A percentile compares a stretch with the other conserved stretches of the same genome.
These are phyloP conservation scores for Beauveria australis DNA, from an alignment of 2,329 filamentous ascomycete species.

Conservation along the genomic window DNA sequence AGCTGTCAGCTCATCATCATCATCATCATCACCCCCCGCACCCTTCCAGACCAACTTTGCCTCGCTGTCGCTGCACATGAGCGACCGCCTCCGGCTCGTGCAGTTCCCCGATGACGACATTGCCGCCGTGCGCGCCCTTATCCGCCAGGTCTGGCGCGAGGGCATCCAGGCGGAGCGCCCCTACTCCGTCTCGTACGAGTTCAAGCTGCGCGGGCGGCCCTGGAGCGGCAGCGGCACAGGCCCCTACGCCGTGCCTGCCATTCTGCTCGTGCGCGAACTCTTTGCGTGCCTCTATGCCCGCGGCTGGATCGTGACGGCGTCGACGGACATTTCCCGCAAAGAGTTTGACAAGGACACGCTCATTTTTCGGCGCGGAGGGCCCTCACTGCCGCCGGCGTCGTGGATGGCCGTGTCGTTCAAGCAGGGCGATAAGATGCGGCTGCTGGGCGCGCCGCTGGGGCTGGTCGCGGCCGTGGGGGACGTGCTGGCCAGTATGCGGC, in stretches of 20 bases:
- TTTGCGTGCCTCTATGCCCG: slow-evolving; percentile 5
- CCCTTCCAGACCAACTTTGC: slow-evolving; percentile 7
- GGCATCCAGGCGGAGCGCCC: slow-evolving; percentile 6
- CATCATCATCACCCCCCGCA: neutral
- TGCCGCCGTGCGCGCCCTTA: neutral
- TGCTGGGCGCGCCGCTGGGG: slow-evolving; percentile 6
- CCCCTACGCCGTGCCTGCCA: slow-evolving; percentile 2
- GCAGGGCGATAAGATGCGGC: slow-evolving; percentile 6
- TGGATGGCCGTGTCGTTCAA: slow-evolving; percentile 9
- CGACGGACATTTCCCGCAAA: slow-evolving; percentile 9
- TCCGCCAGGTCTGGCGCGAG: neutral
- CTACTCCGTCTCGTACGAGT: slow-evolving; percentile 6
- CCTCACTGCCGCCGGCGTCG: neutral
- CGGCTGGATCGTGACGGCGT: slow-evolving; percentile 10
- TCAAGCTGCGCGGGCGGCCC: slow-evolving; percentile 10
- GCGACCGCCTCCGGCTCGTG: slow-evolving; percentile 5
- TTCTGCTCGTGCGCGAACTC: slow-evolving; percentile 7
- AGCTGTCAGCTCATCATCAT: neutral
- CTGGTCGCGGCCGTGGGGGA: neutral
- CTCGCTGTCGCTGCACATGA: slow-evolving; percentile 10
- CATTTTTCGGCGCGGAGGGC: slow-evolving; percentile 2
- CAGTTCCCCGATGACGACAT: slow-evolving; percentile 3
- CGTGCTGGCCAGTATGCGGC: neutral
- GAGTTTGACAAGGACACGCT: slow-evolving; percentile 9
- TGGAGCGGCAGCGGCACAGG: slow-evolving; percentile 5